Evolutionary conservation across 2,329 filamentous ascomycete genomes (phyloP).

Genomic region (Bertia moriformis): DNA sequence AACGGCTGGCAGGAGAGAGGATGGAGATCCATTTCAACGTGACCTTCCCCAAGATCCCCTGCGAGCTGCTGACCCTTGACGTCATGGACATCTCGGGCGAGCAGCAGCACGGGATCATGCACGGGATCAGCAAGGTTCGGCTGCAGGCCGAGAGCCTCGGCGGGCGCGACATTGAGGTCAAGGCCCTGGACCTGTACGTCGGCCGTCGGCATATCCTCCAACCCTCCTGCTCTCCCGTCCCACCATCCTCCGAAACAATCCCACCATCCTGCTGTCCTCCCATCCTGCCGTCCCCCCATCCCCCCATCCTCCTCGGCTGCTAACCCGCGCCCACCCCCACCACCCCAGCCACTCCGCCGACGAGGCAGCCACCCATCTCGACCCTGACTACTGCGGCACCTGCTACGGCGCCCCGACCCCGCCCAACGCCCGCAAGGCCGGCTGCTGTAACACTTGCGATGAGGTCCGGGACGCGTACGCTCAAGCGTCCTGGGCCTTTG

Average conservation of each 20-base stretch:
- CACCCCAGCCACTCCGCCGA: slow-evolving; percentile 46
- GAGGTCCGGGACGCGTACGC: slow-evolving; percentile 94
- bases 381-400: slow-evolving; percentile 79
- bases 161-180: slow-evolving; percentile 58
- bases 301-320: slow-evolving; percentile 4
- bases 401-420: slow-evolving; percentile 81
- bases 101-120: slow-evolving; percentile 83
- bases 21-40: slow-evolving; percentile 99
- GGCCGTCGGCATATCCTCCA: no score
- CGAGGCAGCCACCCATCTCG: slow-evolving; percentile 62
- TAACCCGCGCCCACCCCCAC: not conserved
- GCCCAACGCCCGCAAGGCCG: slow-evolving; percentile 55
- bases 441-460: slow-evolving; percentile 93
- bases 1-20: slow-evolving; percentile 74
- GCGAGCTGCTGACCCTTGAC: slow-evolving; percentile 88
- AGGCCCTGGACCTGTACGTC: slow-evolving; percentile 51
- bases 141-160: slow-evolving; percentile 60
- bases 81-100: slow-evolving; percentile 99
- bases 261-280: not conserved
- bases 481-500: slow-evolving; percentile 80
- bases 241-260: no score
- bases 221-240: no score
- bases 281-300: not conserved
- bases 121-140: slow-evolving; percentile 83
- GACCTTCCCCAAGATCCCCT: slow-evolving; percentile 84